Percentiles rank a stretch among this genome's conserved stretches.
These are phyloP conservation scores for Collybiopsis luxurians DNA, from an alignment of 768 basidiomycete species.

Conservation along the genomic window DNA sequence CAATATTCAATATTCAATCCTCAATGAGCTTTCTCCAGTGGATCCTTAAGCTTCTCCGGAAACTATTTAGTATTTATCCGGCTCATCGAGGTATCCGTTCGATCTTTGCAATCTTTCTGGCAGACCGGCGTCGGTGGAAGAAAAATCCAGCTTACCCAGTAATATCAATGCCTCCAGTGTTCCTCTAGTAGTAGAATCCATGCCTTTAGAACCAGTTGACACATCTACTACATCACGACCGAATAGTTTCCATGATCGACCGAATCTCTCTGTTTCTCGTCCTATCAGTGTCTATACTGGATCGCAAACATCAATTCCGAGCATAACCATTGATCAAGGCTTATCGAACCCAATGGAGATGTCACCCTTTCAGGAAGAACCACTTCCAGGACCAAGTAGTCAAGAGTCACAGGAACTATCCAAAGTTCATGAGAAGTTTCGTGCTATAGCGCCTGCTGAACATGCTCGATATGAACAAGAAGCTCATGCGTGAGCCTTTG, in stretches of 20 bases:
- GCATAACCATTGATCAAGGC: not conserved
- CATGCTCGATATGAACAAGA: conserved; percentile 1
- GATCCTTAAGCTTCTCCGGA: not conserved
- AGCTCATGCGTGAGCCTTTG: conserved; percentile 6
- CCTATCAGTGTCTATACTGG: not conserved
- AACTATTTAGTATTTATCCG: not conserved
- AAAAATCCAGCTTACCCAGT: too few relatives aligned
- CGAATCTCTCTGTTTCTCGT: not conserved
- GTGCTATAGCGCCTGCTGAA: not conserved
- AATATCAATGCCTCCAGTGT: not conserved
- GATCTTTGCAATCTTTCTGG: not conserved
- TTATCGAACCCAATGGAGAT: not conserved
- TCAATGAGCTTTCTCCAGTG: conserved; percentile 1
- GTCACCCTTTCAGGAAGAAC: not conserved
- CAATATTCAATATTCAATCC: too few relatives aligned
- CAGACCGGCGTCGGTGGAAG: not conserved
- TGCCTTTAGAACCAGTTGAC: not conserved
- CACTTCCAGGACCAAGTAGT: not conserved
- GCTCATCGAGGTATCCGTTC: not conserved
- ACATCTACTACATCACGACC: not conserved
- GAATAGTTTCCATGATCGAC: not conserved
- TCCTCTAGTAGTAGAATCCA: not conserved
- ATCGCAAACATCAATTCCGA: not conserved
- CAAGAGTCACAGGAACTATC: not conserved
- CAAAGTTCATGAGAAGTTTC: not conserved